Evolutionary conservation across 441 rosid genomes (phyloP), one percentile per base, ranked within the genome.

Genomic region (Geranium incanum): DNA sequence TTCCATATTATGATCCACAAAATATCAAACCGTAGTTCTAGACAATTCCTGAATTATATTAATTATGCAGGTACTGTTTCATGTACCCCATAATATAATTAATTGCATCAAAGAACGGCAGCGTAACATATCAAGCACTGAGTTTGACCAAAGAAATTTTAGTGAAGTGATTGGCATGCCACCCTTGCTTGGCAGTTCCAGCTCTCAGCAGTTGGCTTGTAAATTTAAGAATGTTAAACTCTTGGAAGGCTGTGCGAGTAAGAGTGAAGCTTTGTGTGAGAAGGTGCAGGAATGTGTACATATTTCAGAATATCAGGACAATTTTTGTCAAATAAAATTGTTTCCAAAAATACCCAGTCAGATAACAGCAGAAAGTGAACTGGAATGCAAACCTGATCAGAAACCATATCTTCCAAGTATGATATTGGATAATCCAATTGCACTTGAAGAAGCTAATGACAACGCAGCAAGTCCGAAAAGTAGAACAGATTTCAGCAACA

Each of bases 1-100:
- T 28, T 21, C 65, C 21, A 37, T 55, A 60, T 8, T 60, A 60
- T 19, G 65, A 2, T 19, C 28, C 33, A 11, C 21, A 60, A 21
- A 13, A 60, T 60, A 21, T 19, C 65, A 21, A 60, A 60, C 65
- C 4, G 8, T 5, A 60, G 36, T 60, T 60, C 33, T 36, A 60
- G 33, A 3, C 65, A 60, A 28, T 28, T 50, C 18, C 48, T 68
- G 73, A 77, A 38, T 77, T 38, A 50, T 69, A 57, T 41, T 72
- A 67, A 16, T 64, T 15, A 18, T 80, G 83, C 82, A 89, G 96
- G 81, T 64, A 71, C 64, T 66, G 62, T 76, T 74, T 66, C 77
- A 68, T 55, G 13, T 78, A 37, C 65, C 62, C 21, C 80, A 77
- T 70, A 77, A 66, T 67, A 77, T 69, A 77, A 66, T 68, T 57